phyloP scores from a whole-genome alignment of 257 asterid genomes.

The Nicotiana noctiflora region DNA sequence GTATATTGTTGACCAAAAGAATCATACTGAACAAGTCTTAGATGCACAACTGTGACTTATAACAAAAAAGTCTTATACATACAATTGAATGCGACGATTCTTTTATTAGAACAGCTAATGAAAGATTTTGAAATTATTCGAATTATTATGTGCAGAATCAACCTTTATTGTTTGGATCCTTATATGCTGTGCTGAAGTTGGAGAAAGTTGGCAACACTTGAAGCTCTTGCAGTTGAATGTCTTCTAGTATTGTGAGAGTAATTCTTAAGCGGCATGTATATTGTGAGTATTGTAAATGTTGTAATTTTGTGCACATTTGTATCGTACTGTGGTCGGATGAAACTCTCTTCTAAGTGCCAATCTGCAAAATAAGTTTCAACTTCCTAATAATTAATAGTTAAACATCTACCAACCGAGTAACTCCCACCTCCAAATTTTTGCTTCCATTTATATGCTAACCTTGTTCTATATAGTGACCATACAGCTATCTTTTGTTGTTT shows the following conservation, averaged over 20 bases:
- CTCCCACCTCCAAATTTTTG: background rate
- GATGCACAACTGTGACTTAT: background rate
- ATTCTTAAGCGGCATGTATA: background rate
- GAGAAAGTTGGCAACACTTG: background rate
- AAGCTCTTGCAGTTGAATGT: background rate
- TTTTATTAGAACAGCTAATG: background rate
- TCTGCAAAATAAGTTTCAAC: background rate
- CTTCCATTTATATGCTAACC: too few relatives aligned
- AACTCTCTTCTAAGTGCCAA: background rate
- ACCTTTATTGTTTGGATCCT: background rate
- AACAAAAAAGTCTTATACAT: background rate
- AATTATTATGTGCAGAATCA: background rate
- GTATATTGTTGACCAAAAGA: background rate
- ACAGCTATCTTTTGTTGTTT: background rate
- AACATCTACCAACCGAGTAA: background rate
- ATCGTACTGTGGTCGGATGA: background rate
- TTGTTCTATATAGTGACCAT: background rate
- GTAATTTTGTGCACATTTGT: background rate
- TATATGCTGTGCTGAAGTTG: conserved; percentile 4
- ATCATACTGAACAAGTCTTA: background rate
- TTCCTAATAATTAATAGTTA: background rate
- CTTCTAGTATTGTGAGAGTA: background rate
- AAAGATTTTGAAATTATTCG: background rate
- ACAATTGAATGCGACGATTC: background rate
- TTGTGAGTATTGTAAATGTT: background rate